These are phyloP conservation scores for Ascobolus immersus DNA, from an alignment of 495 filamentous ascomycete species.

Conservation along the genomic window DNA sequence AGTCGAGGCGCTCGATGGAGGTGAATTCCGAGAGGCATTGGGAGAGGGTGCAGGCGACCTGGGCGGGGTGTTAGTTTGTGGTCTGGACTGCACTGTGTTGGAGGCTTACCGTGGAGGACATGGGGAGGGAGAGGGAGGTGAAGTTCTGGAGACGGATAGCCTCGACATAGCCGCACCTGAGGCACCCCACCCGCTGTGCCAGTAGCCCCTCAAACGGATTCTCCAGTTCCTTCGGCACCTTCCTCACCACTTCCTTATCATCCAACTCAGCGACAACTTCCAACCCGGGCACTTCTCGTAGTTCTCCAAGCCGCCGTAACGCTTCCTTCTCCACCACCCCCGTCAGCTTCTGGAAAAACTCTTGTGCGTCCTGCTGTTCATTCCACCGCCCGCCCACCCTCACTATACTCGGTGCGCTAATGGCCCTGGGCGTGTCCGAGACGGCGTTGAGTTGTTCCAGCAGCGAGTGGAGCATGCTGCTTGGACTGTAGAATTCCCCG, in stretches of 20 bases:
- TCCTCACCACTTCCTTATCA: constrained; percentile 1
- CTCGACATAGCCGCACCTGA: constrained; percentile 61
- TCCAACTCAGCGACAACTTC: constrained; percentile 4
- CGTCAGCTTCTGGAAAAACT: constrained; percentile 79
- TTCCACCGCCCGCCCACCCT: constrained; percentile 13
- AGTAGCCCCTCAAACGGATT: constrained; percentile 63
- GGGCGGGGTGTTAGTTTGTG: constrained; percentile 14
- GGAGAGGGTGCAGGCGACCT: constrained; percentile 22
- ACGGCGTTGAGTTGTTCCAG: constrained; percentile 8
- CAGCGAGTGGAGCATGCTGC: background rate
- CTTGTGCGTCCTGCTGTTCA: constrained; percentile 91
- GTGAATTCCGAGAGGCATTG: constrained; percentile 71
- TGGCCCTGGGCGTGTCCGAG: constrained; percentile 5
- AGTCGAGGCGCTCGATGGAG: constrained; percentile 54
- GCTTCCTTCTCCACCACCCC: constrained; percentile 69
- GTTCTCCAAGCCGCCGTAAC: constrained; percentile 25
- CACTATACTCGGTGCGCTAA: too few relatives aligned
- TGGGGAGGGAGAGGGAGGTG: constrained; percentile 71
- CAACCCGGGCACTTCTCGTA: constrained; percentile 18
- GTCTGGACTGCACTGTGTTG: background rate
- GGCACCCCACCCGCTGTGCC: constrained; percentile 76
- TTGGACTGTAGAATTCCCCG: background rate
- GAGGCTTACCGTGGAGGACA: constrained; percentile 17
- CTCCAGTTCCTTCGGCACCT: constrained; percentile 2
- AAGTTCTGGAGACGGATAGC: constrained; percentile 73